Base-by-base conservation (phyloP, 2,329 filamentous ascomycete species). In the Diplocarpon rosae region DNA sequence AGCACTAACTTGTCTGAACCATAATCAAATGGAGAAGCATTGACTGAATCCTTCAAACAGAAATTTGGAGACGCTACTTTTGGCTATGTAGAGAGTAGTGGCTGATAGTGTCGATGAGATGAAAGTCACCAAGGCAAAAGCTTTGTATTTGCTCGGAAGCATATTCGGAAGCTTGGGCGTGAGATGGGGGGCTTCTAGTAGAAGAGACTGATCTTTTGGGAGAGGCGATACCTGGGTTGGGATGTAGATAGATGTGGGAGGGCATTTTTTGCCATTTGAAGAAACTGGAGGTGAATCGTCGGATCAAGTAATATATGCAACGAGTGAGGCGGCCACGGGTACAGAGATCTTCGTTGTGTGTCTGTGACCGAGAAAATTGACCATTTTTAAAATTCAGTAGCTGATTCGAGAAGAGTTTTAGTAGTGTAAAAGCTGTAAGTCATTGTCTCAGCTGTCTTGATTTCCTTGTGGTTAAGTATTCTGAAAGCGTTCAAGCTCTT, bases 21-120 rank as follows among this genome's bases (percentile, higher is more conserved):
- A n/a, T n/a, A 49, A 46, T 14, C 39, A 46, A 16, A 37, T 50
- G 28, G 47, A 46, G 20, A 49, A 52, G 28, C 39, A 51, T 17
- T 51, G 48, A 14, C 46, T 46, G 14, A 51, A 46, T 17, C 49
- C 43, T 6, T 20, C 48, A 28, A 51, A 48, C 27, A 9, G 35
- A 1, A 47, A 52, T 16, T 52, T 52, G 4, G 39, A 52, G 30
- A 48, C 37, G 13, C 34, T 52, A 11, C 24, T 51, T 2, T 14
- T 36, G 20, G 33, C 28, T 7, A 15, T 51, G 8, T 43, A 41
- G 7, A 41, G 28, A 15, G 44, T 45, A 27, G 30, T 24, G 14
- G 13, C 3, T 2, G 30, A 24, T 11, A 31, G n/a, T n/a, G n/a
- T n/a, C n/a, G n/a, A n/a, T n/a, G 43, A 9, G 30, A 43, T 45